Base-by-base conservation (phyloP, 202 grass and related monocot genomes). In the Digitaria exilis region DNA sequence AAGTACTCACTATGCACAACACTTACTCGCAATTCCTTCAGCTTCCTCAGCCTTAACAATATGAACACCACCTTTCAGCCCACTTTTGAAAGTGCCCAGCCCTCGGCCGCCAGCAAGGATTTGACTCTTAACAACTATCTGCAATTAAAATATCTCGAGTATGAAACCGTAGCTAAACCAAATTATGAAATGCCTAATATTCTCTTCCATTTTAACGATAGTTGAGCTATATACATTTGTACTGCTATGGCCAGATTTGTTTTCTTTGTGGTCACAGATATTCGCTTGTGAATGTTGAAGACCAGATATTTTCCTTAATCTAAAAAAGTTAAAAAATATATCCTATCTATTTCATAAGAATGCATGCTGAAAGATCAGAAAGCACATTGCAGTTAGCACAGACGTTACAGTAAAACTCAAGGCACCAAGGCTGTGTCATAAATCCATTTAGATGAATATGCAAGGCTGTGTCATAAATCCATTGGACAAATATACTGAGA, bases 41-140 rank as follows among this genome's bases (percentile, higher is more conserved):
- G 91, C 89, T 73, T 99, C 93, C 57, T 99, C 93, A 30, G 87
- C 82, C 82, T 99, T 99, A 62, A 99, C 93, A 84, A 99, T 99
- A 96, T 99, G 97, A 49, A 99, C 97, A 21, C 97, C 93, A 62
- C 93, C 97, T 85, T 99, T 73, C 26, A 99, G 78, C 79, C 97
- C 97, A 90, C 89, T 99, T 87, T 99, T 99, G 73, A 99, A 99
- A 63, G 97, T 94, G 76, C 93, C 93, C 86, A 99, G 79, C 49
- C 97, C 97, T 84, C 97, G 84, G 32, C 91, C 97, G 26, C 97
- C 97, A 82, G 97, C 97, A 76, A 99, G 93, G 85, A 99, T 94
- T 89, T 99, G 97, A 76, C 96, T 99, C 84, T 99, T 99, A 64
- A 99, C 96, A 68, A 96, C 96, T 78, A 96, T 86, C 96, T 99